Evolutionary conservation across 768 basidiomycete genomes (phyloP).

Genomic region (Boletus rufocinnamomeus): DNA sequence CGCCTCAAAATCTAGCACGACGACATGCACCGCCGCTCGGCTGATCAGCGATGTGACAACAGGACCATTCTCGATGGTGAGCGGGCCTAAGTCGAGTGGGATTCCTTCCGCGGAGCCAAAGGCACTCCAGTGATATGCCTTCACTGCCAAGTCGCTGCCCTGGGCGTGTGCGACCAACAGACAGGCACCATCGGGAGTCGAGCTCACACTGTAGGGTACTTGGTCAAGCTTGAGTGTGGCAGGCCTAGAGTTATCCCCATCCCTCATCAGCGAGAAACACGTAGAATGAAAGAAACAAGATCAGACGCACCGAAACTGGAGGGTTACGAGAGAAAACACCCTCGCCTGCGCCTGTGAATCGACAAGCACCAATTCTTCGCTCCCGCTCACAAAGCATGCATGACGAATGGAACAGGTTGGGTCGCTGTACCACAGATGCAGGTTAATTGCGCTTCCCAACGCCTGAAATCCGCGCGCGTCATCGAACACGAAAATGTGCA

Average conservation of each 20-base stretch:
- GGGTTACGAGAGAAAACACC: slow-evolving; percentile 55
- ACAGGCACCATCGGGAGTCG: slow-evolving; percentile 59
- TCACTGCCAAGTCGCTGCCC: slow-evolving; percentile 23
- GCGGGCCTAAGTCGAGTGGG: slow-evolving; percentile 34
- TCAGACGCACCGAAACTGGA: slow-evolving; percentile 49
- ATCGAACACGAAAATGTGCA: slow-evolving; percentile 52
- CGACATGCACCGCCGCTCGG: slow-evolving; percentile 44
- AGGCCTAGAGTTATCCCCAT: slow-evolving; percentile 38
- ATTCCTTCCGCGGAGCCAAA: slow-evolving; percentile 55
- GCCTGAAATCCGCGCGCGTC: slow-evolving; percentile 46
- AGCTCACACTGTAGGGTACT: slow-evolving; percentile 34
- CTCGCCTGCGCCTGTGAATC: slow-evolving; percentile 46
- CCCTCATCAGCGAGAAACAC: neutral
- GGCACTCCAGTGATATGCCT: slow-evolving; percentile 55
- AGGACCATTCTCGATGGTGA: slow-evolving; percentile 25
- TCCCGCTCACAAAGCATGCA: slow-evolving; percentile 48
- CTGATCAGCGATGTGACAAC: slow-evolving; percentile 48
- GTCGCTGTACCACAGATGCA: slow-evolving; percentile 45
- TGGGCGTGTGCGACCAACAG: slow-evolving; percentile 39
- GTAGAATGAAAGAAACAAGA: neutral
- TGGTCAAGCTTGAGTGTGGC: slow-evolving; percentile 42
- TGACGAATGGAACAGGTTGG: slow-evolving; percentile 29
- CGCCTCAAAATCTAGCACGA: slow-evolving; percentile 39
- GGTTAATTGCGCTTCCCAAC: slow-evolving; percentile 42
- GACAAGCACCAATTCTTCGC: slow-evolving; percentile 53